Base-by-base conservation (phyloP, 2,329 filamentous ascomycete species). In the Boeremia exigua region DNA sequence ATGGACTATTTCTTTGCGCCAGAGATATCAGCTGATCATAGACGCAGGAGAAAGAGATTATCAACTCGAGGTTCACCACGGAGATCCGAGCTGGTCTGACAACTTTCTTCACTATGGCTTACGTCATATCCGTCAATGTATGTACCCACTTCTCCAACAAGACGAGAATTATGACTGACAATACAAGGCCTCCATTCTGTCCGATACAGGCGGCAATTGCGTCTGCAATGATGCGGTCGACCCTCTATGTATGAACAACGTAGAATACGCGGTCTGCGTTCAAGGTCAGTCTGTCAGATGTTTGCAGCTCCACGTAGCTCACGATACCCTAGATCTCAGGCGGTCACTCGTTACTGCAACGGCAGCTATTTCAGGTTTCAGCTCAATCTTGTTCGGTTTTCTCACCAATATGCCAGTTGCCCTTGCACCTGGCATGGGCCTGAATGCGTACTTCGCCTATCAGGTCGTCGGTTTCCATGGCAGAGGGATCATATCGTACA, bases 371-470 rank as follows among this genome's bases (percentile, higher is more conserved):
- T 83, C 90, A 12, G 89, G 90, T 27, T 79, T 96, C 32, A 84
- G 88, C 3, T 89, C 87, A 11, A 91, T 95, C 74, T 85, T 83
- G 70, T 92, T 96, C 85, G 92, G 92, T 12, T 77, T 94, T 3
- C 83, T 93, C 57, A 88, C 91, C 51, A 96, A 96, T 63, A 81
- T 94, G 78, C 80, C 78, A 27, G 74, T 77, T 30, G 73, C 69
- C 30, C 66, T 75, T 33, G 75, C 67, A 39, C 75, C 74, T 33
- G 75, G 75, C 27, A 77, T 77, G 75, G 75, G 75, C 7, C 75
- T 96, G 52, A 96, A 96, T 69, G 91, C 91, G 9, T 96, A 96
- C 74, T 96, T 96, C 70, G 85, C 91, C 14, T 96, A 91, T 69
- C 88, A 87, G 15, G 87, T 92, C 34, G 91, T 96, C 52, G 92